Evolutionary conservation across 805 yeast species (phyloP).

Genomic region (Wickerhamomyces ciferrii): DNA sequence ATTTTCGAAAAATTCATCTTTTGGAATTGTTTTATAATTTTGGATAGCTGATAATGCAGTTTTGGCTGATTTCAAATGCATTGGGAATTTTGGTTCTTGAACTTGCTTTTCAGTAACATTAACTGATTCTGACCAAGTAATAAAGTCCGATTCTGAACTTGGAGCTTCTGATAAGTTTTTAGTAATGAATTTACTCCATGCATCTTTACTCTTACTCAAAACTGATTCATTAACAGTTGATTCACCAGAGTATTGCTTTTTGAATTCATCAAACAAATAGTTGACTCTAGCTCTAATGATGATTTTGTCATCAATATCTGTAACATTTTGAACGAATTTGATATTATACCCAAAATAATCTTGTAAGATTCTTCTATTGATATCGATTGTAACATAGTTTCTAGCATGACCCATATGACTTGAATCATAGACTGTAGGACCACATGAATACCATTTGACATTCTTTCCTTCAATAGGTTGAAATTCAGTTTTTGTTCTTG

Average conservation of each 20-base stretch:
- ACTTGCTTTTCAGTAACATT: constrained; percentile 46
- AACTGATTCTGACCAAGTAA: constrained; percentile 44
- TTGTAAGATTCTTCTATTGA: constrained; percentile 82
- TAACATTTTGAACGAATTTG: constrained; percentile 89
- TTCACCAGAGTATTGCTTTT: constrained; percentile 19
- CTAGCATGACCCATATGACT: constrained; percentile 99
- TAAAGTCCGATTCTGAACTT: constrained; percentile 31
- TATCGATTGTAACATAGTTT: constrained; percentile 91
- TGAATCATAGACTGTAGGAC: constrained; percentile 96
- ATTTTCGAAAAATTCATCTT: constrained; percentile 36
- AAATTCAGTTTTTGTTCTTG: constrained; percentile 75
- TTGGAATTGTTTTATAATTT: constrained; percentile 17
- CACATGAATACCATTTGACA: constrained; percentile 96
- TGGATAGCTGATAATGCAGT: constrained; percentile 44
- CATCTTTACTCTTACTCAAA: constrained; percentile 31
- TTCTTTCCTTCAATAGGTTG: constrained; percentile 58
- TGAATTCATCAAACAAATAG: constrained; percentile 63
- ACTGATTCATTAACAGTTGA: constrained; percentile 28
- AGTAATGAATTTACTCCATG: constrained; percentile 43
- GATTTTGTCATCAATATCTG: constrained; percentile 98
- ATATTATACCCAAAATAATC: constrained; percentile 91
- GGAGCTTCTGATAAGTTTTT: constrained; percentile 50
- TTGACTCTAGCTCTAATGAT: constrained; percentile 91
- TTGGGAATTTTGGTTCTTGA: constrained; percentile 77
- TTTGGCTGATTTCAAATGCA: constrained; percentile 66